phyloP scores from a whole-genome alignment of 306 rosid genomes.

The cucumber (Cucumis sativus) region Cucumber_9930_V3 NC_026655.2:580001-580500 shows the following conservation, averaged over 20 bases:
- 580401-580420: slow-evolving; percentile 29
- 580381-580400: slow-evolving; percentile 62
- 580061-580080: background rate
- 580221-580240: slow-evolving; percentile 91
- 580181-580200: slow-evolving; percentile 71
- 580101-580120: background rate
- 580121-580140: background rate
- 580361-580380: slow-evolving; percentile 63
- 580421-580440: background rate
- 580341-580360: slow-evolving; percentile 56
- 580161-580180: slow-evolving; percentile 94
- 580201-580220: slow-evolving; percentile 77
- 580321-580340: slow-evolving; percentile 55
- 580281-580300: background rate
- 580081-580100: slow-evolving; percentile 8
- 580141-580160: slow-evolving; percentile 7
- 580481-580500: background rate
- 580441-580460: background rate
- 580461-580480: slow-evolving; percentile 3
- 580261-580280: background rate
- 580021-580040: background rate
- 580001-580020: background rate
- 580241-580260: background rate
- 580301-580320: slow-evolving; percentile 10
- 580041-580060: background rate